A percentile compares a stretch with the other conserved stretches of the same genome.
These are phyloP conservation scores for Trichocladium uniseriatum DNA, from an alignment of 495 filamentous ascomycete genomes.

Conservation along the genomic window DNA sequence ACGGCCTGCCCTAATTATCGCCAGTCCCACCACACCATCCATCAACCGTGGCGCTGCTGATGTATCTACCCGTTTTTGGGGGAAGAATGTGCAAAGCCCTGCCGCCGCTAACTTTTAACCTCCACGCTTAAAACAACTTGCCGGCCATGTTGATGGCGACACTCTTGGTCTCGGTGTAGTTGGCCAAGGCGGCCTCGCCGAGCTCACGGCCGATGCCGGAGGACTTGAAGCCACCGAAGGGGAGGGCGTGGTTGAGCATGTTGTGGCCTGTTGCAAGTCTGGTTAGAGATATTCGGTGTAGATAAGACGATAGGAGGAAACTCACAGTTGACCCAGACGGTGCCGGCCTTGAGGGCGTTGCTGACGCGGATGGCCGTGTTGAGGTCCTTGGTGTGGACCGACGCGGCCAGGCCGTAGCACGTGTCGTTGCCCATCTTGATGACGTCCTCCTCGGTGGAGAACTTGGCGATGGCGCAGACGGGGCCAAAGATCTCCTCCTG, in stretches of 20 bases:
- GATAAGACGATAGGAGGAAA: slow-evolving; percentile 5
- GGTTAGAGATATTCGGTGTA: too few species aligned
- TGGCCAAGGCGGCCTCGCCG: slow-evolving; percentile 82
- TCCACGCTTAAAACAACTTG: slow-evolving; percentile 9
- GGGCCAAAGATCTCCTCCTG: slow-evolving; percentile 98
- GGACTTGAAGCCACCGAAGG: slow-evolving; percentile 92
- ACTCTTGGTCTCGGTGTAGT: slow-evolving; percentile 75
- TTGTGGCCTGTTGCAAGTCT: slow-evolving; percentile 42
- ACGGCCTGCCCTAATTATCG: neutral
- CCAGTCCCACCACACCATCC: neutral
- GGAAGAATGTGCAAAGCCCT: too few species aligned
- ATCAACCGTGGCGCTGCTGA: too few species aligned
- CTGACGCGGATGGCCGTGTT: slow-evolving; percentile 87
- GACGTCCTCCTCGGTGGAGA: slow-evolving; percentile 79
- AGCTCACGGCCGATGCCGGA: slow-evolving; percentile 90
- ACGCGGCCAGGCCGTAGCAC: slow-evolving; percentile 81
- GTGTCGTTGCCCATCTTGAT: slow-evolving; percentile 74
- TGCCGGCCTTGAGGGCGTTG: slow-evolving; percentile 76
- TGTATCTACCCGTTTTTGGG: too few species aligned
- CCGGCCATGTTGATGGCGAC: slow-evolving; percentile 38
- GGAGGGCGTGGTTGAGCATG: slow-evolving; percentile 62
- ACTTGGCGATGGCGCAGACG: slow-evolving; percentile 88
- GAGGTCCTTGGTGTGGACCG: slow-evolving; percentile 85
- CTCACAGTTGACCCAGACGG: slow-evolving; percentile 92
- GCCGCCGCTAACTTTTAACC: neutral